Evolutionary conservation across 2,329 filamentous ascomycete species (phyloP), one percentile per base, ranked within the genome.

Genomic region (Hymenoscyphus albidus): DNA sequence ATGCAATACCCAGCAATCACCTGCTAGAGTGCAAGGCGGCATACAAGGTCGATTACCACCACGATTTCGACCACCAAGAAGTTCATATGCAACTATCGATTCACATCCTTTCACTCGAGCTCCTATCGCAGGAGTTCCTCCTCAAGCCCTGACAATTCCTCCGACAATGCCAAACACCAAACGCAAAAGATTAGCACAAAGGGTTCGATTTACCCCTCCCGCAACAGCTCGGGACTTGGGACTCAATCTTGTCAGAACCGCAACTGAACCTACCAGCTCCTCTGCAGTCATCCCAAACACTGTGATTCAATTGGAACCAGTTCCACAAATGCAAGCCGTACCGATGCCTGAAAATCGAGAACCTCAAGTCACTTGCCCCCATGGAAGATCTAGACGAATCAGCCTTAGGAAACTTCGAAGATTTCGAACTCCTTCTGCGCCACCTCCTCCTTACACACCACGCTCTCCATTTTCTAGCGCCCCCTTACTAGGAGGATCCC

Each of bases 31-130:
- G n/a, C 10, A 51, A n/a, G 18, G 5, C 9, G 14, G 14, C 44
- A 32, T 27, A 22, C 14, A 44, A 65, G 67, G 59, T 40, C 60
- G 44, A 51, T 22, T 51, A 27, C 68, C 68, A 40, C 71, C 73
- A 32, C 64, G 70, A 59, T 76, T 75, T 57, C 68, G 73, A 58
- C 72, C 73, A 14, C 72, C 70, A 31, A 70, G 69, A 65, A 76
- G 74, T 59, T 67, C 64, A 14, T 74, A 76, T 66, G 67, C 67
- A 2, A 58, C 68, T n/a, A 65, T 76, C 13, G 68, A 72, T 51
- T 68, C 68, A 35, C 74, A 76, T 66, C 74, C 74, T 0, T 76
- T 76, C 59, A 65, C 61, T 9, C 64, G 32, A 51, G 71, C 72
- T 7, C 66, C 71, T 0, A 58, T 72, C 16, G 68, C 71, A 35